These are phyloP conservation scores for Knufia fluminis DNA, from an alignment of 2,329 filamentous ascomycete species.

Conservation along the genomic window DNA sequence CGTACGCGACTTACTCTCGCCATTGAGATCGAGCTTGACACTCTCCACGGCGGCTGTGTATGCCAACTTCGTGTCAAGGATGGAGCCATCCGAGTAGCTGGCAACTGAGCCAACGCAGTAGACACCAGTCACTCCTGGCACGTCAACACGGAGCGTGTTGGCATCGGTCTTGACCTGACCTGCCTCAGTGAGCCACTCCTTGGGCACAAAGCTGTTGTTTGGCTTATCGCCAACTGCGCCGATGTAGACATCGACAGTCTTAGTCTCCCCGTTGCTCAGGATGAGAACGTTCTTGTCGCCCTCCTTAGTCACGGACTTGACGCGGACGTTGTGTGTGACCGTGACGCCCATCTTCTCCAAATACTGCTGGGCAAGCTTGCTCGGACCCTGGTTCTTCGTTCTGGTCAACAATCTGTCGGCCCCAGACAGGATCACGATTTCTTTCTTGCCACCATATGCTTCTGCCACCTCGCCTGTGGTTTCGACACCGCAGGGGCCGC, in stretches of 20 bases:
- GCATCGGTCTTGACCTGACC: constrained; percentile 43
- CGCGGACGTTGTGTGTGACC: constrained; percentile 28
- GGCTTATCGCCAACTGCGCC: constrained; percentile 43
- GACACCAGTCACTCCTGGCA: constrained; percentile 19
- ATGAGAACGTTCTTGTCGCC: constrained; percentile 33
- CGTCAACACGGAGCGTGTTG: constrained; percentile 21
- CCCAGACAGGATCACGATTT: constrained; percentile 39
- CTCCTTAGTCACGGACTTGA: constrained; percentile 25
- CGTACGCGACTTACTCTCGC: constrained; percentile 16
- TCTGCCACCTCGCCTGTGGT: constrained; percentile 42
- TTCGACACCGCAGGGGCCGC: constrained; percentile 42
- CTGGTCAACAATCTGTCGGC: constrained; percentile 32
- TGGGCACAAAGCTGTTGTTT: constrained; percentile 45
- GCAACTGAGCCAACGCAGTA: constrained; percentile 22
- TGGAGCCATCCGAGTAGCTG: constrained; percentile 22
- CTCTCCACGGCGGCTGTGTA: constrained; percentile 18
- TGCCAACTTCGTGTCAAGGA: constrained; percentile 21
- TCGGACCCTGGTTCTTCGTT: constrained; percentile 30
- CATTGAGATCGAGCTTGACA: constrained; percentile 20
- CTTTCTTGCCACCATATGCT: constrained; percentile 24
- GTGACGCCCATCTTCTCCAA: constrained; percentile 42
- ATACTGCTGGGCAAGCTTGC: constrained; percentile 35
- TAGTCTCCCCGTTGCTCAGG: constrained; percentile 38
- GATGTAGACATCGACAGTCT: constrained; percentile 45
- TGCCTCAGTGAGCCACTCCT: constrained; percentile 35